A percentile compares a stretch with the other conserved stretches of the same genome.
These are phyloP conservation scores for Kockiozyma suomiensis DNA, from an alignment of 805 yeast species.

Conservation along the genomic window DNA sequence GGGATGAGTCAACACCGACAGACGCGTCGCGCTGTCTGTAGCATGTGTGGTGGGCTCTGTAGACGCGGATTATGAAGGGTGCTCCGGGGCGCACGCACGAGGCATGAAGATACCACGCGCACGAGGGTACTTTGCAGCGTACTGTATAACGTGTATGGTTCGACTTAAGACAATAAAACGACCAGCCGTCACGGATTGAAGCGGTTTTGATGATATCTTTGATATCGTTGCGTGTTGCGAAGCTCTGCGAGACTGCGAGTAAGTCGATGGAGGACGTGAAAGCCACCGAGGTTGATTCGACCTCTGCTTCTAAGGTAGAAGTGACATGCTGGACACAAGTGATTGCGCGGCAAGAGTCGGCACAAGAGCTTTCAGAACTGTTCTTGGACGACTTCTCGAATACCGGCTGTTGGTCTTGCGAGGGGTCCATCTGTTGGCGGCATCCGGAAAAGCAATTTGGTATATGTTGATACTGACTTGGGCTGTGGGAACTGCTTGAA, in stretches of 20 bases:
- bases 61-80: conserved; percentile 21
- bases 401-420: too few species aligned
- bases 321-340: not conserved
- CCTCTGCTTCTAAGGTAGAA: not conserved
- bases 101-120: conserved; percentile 31
- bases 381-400: too few species aligned
- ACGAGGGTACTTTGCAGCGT: conserved; percentile 24
- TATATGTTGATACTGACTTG: too few species aligned
- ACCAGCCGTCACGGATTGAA: conserved; percentile 27
- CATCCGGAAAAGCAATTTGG: too few species aligned
- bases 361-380: too few species aligned
- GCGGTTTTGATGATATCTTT: conserved; percentile 20
- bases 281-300: not conserved
- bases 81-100: conserved; percentile 10
- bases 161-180: conserved; percentile 25
- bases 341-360: too few species aligned
- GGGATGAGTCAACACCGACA: conserved; percentile 18
- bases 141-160: conserved; percentile 25
- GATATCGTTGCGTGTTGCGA: conserved; percentile 20
- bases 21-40: conserved; percentile 1
- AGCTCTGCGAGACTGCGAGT: conserved; percentile 20
- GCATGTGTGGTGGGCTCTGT: conserved; percentile 17
- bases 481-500: too few species aligned
- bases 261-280: conserved; percentile 2
- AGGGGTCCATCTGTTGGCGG: too few species aligned